These are phyloP conservation scores for Alternaria incomplexa DNA, from an alignment of 2,329 filamentous ascomycete genomes.

Conservation along the genomic window DNA sequence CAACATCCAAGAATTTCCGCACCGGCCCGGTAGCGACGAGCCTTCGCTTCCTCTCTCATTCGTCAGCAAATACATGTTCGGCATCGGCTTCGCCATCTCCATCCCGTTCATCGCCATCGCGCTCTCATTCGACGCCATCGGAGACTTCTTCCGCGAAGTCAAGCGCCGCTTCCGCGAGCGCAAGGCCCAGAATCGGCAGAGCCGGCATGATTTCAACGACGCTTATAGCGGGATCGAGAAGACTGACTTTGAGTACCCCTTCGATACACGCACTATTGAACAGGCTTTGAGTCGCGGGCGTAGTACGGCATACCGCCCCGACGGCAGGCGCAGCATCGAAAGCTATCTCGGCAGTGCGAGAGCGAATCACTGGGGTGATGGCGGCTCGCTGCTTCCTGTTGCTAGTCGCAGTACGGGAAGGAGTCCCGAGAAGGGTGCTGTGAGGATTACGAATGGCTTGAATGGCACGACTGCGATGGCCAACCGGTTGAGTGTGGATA, in stretches of 20 bases:
- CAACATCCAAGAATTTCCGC: conserved; percentile 58
- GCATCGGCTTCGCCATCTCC: conserved; percentile 61
- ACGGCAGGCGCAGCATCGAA: conserved; percentile 34
- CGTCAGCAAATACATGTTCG: conserved; percentile 63
- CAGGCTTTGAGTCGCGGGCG: conserved; percentile 35
- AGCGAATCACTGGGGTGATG: conserved; percentile 10
- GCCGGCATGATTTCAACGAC: background rate
- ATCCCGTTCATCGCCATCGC: conserved; percentile 58
- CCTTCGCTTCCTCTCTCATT: conserved; percentile 54
- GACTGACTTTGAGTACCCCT: conserved; percentile 23
- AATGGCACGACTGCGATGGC: conserved; percentile 14
- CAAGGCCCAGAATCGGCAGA: background rate
- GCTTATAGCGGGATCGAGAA: conserved; percentile 5
- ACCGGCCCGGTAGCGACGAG: conserved; percentile 32
- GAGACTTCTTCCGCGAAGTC: conserved; percentile 40
- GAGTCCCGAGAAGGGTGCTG: conserved; percentile 19
- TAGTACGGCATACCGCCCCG: conserved; percentile 26
- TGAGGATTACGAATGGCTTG: conserved; percentile 11
- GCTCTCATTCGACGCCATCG: conserved; percentile 52
- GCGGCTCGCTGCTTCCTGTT: conserved; percentile 32
- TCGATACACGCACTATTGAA: conserved; percentile 36
- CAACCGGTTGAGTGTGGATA: conserved; percentile 26
- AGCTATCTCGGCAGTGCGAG: conserved; percentile 33
- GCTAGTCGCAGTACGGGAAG: conserved; percentile 40
- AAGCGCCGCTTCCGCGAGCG: conserved; percentile 25